Conservation (phyloP, 192 early-diverging fungal genomes). For the Backusella circina region DNA sequence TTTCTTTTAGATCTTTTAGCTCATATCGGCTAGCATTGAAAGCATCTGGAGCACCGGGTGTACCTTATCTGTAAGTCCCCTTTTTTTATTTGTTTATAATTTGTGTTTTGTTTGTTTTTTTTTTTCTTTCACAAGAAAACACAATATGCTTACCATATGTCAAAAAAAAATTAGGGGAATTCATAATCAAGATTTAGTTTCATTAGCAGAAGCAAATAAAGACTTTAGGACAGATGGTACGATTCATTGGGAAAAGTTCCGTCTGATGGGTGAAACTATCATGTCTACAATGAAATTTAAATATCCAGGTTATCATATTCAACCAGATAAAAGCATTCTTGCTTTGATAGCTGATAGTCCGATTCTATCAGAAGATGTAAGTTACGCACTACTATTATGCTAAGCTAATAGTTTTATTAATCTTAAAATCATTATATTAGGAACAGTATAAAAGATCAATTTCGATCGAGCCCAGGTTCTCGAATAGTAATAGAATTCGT, state of each 20-base stretch:
- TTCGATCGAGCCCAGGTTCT: slow-evolving; percentile 7
- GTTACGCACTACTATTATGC: no score
- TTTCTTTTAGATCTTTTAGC: slow-evolving; percentile 47
- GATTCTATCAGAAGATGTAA: slow-evolving; percentile 27
- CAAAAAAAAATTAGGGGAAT: slow-evolving; percentile 33
- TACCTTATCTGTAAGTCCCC: slow-evolving; percentile 70
- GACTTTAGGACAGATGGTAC: slow-evolving; percentile 59
- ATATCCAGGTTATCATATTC: slow-evolving; percentile 12
- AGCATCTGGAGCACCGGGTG: slow-evolving; percentile 54
- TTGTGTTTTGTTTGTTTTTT: neutral
- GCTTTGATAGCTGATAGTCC: slow-evolving; percentile 22
- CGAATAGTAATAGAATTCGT: slow-evolving; percentile 15
- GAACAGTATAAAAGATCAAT: slow-evolving; percentile 17
- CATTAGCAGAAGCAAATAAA: slow-evolving; percentile 69
- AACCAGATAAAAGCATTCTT: slow-evolving; percentile 20
- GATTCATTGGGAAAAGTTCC: slow-evolving; percentile 73
- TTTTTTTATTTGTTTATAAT: slow-evolving; percentile 1
- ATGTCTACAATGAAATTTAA: slow-evolving; percentile 25
- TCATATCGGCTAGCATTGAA: slow-evolving; percentile 67
- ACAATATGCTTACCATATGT: neutral
- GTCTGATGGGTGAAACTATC: slow-evolving; percentile 47
- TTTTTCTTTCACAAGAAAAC: neutral
- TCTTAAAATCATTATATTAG: no score
- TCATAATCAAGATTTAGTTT: slow-evolving; percentile 66
- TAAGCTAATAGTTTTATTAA: no score